Base-by-base conservation (phyloP, 805 yeast genomes). In the Saccharomycopsis lassenensis region DNA sequence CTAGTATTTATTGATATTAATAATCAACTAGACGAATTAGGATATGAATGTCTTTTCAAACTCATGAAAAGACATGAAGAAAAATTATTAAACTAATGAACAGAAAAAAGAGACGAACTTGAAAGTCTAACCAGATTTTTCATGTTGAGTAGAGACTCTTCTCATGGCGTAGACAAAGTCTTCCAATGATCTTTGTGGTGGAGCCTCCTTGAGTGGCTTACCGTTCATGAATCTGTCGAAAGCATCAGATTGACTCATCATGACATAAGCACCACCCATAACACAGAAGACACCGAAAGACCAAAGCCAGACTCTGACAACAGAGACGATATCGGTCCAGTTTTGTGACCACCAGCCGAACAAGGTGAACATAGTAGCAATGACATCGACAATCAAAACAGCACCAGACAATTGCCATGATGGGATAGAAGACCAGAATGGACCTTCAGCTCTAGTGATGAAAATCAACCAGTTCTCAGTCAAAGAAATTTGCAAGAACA, bases 271-370 rank as follows among this genome's bases (percentile, higher is more conserved):
- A 74, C 95, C 95, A 63, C 94, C 94, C 71, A 85, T 65, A 65
- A 78, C 74, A 73, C 94, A 86, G 89, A 86, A 86, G 65, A 82
- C 79, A 74, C 95, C 95, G 70, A 86, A 80, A 46, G 95, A 85
- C 84, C 83, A 85, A 59, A 86, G 66, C 91, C 91, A 86, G 65
- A 81, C 75, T 73, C 95, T 80, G 61, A 79, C 87, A 59, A 86
- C 93, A 40, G 95, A 77, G 52, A 86, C 95, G 52, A 86, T 79
- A 67, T 89, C 94, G 61, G 89, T 86, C 86, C 91, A 84, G 77
- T 86, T 86, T 66, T 83, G 94, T 50, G 93, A 80, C 89, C 93
- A 85, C 95, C 94, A 86, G 54, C 95, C 95, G 77, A 84, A 86
- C 58, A 85, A 64, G 55, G 85, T 68, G 77, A 85, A 86, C 75